Evolutionary conservation across 2,329 filamentous ascomycete genomes (phyloP).

Genomic region (Knufia fluminis): DNA sequence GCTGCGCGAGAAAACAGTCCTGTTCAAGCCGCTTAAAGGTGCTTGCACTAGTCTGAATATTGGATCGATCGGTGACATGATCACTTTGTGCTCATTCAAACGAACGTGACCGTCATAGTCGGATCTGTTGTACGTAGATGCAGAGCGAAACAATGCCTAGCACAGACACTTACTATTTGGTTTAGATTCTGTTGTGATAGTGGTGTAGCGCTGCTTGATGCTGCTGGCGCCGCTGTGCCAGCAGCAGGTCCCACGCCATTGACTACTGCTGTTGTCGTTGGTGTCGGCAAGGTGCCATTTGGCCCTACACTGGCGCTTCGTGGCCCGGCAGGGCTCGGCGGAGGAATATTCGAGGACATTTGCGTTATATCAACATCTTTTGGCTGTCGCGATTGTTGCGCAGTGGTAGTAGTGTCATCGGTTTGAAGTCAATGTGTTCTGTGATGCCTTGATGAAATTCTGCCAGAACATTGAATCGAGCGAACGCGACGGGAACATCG

Average conservation of each 20-base stretch:
- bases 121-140: too few species aligned
- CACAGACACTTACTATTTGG: slow-evolving; percentile 66
- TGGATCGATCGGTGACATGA: too few species aligned
- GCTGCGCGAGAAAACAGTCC: background rate
- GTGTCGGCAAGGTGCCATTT: slow-evolving; percentile 38
- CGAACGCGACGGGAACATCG: background rate
- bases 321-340: slow-evolving; percentile 38
- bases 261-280: slow-evolving; percentile 15
- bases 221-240: slow-evolving; percentile 22
- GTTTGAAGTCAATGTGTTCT: background rate
- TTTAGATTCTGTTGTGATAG: slow-evolving; percentile 87
- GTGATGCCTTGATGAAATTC: background rate
- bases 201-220: slow-evolving; percentile 22
- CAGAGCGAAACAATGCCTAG: background rate
- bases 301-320: slow-evolving; percentile 42
- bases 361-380: background rate
- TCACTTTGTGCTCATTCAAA: background rate
- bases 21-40: too few species aligned
- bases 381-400: background rate
- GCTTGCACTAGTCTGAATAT: too few species aligned
- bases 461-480: background rate
- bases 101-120: too few species aligned
- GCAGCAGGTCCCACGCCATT: slow-evolving; percentile 16
- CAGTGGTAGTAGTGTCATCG: background rate
- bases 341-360: slow-evolving; percentile 31